phyloP scores from a whole-genome alignment of 2,329 filamentous ascomycete genomes.

The Diaporthe velutina region DNA sequence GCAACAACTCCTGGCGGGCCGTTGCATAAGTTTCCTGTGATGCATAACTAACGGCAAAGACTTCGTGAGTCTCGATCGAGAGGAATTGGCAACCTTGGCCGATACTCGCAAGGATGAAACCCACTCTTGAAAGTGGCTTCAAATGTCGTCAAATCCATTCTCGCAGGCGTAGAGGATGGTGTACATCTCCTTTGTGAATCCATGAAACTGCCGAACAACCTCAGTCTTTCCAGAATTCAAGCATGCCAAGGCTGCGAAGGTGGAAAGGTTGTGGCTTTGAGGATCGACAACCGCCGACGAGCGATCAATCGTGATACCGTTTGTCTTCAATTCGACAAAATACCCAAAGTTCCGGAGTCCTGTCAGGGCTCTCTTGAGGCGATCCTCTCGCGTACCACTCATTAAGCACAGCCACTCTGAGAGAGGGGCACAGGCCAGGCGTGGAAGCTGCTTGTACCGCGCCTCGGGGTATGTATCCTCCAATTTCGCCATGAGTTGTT shows the following conservation, averaged over 20 bases:
- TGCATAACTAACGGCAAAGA: background rate
- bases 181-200: slow-evolving; percentile 11
- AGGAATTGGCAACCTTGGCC: too few species aligned
- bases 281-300: background rate
- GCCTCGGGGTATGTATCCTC: slow-evolving; percentile 7
- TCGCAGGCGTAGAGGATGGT: background rate
- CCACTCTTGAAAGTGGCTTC: too few species aligned
- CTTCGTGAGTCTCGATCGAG: background rate
- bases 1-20: background rate
- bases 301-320: slow-evolving; percentile 5
- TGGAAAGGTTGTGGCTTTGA: background rate
- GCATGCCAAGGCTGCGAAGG: background rate
- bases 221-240: background rate
- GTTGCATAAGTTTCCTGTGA: background rate
- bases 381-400: background rate
- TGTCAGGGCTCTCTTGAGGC: background rate
- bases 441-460: slow-evolving; percentile 1
- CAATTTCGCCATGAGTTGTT: background rate
- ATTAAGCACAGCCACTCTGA: background rate
- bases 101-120: too few species aligned
- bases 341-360: background rate
- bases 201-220: background rate
- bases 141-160: background rate
- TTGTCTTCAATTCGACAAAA: background rate
- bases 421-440: background rate